Base-by-base conservation (phyloP, 441 rosid genomes). In the Daphne laureola region DNA sequence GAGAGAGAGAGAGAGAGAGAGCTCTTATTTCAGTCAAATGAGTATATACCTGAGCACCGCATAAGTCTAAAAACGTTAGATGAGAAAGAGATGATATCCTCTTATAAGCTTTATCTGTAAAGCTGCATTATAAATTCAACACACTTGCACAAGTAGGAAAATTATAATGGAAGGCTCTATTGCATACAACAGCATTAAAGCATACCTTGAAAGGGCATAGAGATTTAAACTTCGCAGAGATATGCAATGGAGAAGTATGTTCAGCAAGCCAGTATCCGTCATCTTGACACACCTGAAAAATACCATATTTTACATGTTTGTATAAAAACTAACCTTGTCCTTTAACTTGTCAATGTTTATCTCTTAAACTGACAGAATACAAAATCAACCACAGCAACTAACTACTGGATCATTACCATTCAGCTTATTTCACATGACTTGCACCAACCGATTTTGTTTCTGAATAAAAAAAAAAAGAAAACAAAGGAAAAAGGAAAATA, bases 41-140 rank as follows among this genome's bases (percentile, higher is more conserved):
- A n/a, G n/a, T 36, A 38, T 50, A 49, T 68, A 91, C 96, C 96
- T 88, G 98, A 25, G 93, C 93, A 43, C 98, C 96, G 55, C 98
- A 92, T 53, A 92, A 77, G 69, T 92, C 98, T 61, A 91, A 73
- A 81, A 79, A 79, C 63, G 69, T 78, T 63, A 86, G 66, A 50
- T 69, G 71, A 55, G 76, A 59, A 53, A 91, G 60, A 74, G 76
- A 74, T 54, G 85, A 88, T 47, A 88, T 79, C 44, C 69, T 81
- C 76, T 65, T 79, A 81, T 88, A 91, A 54, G 88, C 79, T 38
- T 78, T 75, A 68, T 82, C 95, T 26, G 94, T 84, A 71, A 88
- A 72, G 55, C 98, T 88, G 85, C 52, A 68, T 53, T 51, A 65
- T 51, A 54, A 66, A 56, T 53, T 59, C 23, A 38, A 48, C 50